Evolutionary conservation across 2,329 filamentous ascomycete species (phyloP).

Genomic region (Fusarium incarnatum): DNA sequence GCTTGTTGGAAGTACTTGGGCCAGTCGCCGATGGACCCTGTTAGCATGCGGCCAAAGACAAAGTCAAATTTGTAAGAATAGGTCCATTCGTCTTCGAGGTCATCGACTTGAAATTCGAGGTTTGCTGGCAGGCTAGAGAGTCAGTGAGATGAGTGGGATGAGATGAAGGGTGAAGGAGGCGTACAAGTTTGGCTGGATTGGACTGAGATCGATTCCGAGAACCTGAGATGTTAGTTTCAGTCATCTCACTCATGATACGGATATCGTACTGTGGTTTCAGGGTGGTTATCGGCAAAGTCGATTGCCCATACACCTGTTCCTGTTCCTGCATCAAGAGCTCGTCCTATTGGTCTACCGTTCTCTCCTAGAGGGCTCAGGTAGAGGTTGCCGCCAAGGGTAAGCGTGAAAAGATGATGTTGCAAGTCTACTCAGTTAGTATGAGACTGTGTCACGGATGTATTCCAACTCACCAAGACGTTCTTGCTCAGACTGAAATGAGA

Average conservation of each 20-base stretch:
- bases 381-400: slow-evolving; percentile 50
- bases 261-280: slow-evolving; percentile 44
- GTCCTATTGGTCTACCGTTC: slow-evolving; percentile 36
- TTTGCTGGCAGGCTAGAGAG: slow-evolving; percentile 59
- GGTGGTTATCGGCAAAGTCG: slow-evolving; percentile 55
- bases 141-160: neutral
- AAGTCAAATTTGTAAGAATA: slow-evolving; percentile 56
- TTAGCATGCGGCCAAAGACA: slow-evolving; percentile 55
- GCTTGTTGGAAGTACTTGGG: slow-evolving; percentile 53
- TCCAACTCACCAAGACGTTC: slow-evolving; percentile 46
- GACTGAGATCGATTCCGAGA: slow-evolving; percentile 57
- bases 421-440: slow-evolving; percentile 42
- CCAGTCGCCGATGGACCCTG: slow-evolving; percentile 52
- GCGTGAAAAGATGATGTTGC: slow-evolving; percentile 52
- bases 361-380: slow-evolving; percentile 43
- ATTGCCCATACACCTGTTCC: slow-evolving; percentile 61
- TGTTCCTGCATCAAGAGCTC: slow-evolving; percentile 61
- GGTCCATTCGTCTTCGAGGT: slow-evolving; percentile 56
- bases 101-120: slow-evolving; percentile 60
- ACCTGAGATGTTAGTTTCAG: slow-evolving; percentile 36
- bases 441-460: accelerated
- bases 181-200: slow-evolving; percentile 55
- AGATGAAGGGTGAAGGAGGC: neutral
- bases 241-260: accelerated
- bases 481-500: slow-evolving; percentile 44